Evolutionary conservation across 192 early-diverging fungal species (phyloP), one percentile per base, ranked within the genome.

Genomic region (Powellomyces hirtus): DNA sequence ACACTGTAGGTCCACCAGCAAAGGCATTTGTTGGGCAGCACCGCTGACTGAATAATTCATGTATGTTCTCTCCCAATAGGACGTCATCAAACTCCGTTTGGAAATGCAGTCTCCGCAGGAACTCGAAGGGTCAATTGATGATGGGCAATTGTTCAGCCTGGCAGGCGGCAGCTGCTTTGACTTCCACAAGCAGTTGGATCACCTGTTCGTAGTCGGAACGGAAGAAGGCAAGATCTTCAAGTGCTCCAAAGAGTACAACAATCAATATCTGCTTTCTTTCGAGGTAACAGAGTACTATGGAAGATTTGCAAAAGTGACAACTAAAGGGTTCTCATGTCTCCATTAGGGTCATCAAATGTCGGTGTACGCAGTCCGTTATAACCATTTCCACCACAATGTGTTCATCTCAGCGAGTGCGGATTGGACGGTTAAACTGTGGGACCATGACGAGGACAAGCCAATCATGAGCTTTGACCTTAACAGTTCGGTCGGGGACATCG

Each of bases 351-450:
- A 87, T 62, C 77, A 81, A 75, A 87, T 87, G 85, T 77, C 80
- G 8, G 79, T 87, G 7, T 87, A 87, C 66, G 73, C 75, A 14
- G 82, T 86, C 11, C 77, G 77, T 29, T 86, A 84, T 70, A 87
- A 87, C 66, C 74, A 68, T 10, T 87, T 87, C 82, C 70, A 79
- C 49, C 62, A 70, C 30, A 77, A 74, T 55, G 65, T 81, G 38
- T 86, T 87, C 60, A 64, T 87, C 18, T 84, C 85, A 20, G 81
- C 81, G 1, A 75, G 71, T 16, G 79, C 84, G 0, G 85, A 87
- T 46, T 87, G 85, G 85, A 87, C 84, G 1, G 84, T 87, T 2
- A 84, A 84, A 70, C 67, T 87, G 37, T 87, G 85, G 85, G 82
- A 87, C 58, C 83, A 86, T 67, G 72, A 75, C 49, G 60, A 77